These are phyloP conservation scores for Colletotrichum limetticola DNA, from an alignment of 2,329 filamentous ascomycete species.

Conservation along the genomic window DNA sequence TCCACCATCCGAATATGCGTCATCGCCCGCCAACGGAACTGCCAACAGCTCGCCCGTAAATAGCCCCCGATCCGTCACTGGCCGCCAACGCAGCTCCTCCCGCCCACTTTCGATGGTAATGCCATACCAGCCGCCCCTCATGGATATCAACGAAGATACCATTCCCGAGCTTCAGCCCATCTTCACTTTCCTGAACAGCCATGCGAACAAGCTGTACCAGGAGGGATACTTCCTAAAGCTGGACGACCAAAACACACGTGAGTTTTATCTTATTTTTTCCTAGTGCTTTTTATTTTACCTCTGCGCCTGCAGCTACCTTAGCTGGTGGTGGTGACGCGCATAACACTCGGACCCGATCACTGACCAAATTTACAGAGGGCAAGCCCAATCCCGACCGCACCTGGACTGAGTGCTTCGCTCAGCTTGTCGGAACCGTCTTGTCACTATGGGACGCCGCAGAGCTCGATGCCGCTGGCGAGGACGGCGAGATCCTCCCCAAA, in stretches of 20 bases:
- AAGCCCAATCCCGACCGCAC: conserved; percentile 85
- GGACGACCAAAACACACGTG: conserved; percentile 93
- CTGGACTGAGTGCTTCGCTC: conserved; percentile 97
- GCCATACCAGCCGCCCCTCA: conserved; percentile 84
- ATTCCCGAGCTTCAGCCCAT: conserved; percentile 94
- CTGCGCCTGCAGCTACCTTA: neutral
- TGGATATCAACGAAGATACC: conserved; percentile 87
- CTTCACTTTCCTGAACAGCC: conserved; percentile 93
- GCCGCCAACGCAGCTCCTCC: conserved; percentile 62
- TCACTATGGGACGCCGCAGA: conserved; percentile 96
- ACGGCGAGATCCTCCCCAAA: conserved; percentile 86
- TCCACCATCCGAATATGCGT: conserved; percentile 52
- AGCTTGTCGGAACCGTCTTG: conserved; percentile 93
- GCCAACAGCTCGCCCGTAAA: conserved; percentile 55
- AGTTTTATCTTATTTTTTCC: conserved; percentile 48
- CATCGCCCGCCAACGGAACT: conserved; percentile 53
- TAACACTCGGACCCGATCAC: conserved; percentile 3
- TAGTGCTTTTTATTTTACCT: neutral
- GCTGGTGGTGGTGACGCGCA: neutral
- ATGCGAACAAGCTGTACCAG: conserved; percentile 96
- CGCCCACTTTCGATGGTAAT: conserved; percentile 88
- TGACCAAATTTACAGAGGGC: conserved; percentile 70
- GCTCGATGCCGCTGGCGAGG: conserved; percentile 85
- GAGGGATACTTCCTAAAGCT: conserved; percentile 98
- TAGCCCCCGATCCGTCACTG: conserved; percentile 53